Evolutionary conservation across 768 basidiomycete genomes (phyloP).

Genomic region (Tulasnella sp.): DNA sequence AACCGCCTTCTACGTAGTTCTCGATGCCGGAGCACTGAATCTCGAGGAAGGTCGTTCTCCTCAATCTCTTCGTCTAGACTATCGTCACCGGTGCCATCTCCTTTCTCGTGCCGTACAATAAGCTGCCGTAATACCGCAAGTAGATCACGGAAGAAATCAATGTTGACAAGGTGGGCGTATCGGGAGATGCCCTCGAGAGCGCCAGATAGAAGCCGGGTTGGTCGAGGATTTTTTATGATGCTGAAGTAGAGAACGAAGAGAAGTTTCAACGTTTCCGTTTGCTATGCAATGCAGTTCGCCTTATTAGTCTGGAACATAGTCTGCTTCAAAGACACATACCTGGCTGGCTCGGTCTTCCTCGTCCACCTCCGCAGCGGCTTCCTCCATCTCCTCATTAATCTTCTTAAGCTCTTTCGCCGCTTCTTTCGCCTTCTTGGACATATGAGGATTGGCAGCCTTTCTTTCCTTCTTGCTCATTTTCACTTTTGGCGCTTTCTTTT

Average conservation of each 20-base stretch:
- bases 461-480: conserved; percentile 47
- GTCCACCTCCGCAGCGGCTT: conserved; percentile 90
- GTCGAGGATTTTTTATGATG: conserved; percentile 75
- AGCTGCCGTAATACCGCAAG: conserved; percentile 75
- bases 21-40: neutral
- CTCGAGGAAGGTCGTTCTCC: conserved; percentile 13
- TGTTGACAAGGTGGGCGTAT: conserved; percentile 93
- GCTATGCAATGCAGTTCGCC: conserved; percentile 34
- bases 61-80: neutral
- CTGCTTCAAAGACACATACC: conserved; percentile 37
- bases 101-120: conserved; percentile 35
- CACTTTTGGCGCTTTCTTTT: conserved; percentile 20
- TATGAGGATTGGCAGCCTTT: conserved; percentile 45
- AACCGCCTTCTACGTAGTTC: too few relatives aligned
- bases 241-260: conserved; percentile 96
- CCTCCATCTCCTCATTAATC: conserved; percentile 83
- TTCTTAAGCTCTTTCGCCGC: conserved; percentile 76
- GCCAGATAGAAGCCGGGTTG: conserved; percentile 68
- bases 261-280: conserved; percentile 96
- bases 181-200: conserved; percentile 86
- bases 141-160: conserved; percentile 97
- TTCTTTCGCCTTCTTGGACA: conserved; percentile 89
- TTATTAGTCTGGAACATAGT: neutral
- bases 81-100: conserved; percentile 21
- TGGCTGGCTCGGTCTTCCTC: conserved; percentile 74